Evolutionary conservation across 371 early-diverging fungal genomes (phyloP), one percentile per base, ranked within the genome.

Genomic region (Apophysomyces trapeziformis): DNA sequence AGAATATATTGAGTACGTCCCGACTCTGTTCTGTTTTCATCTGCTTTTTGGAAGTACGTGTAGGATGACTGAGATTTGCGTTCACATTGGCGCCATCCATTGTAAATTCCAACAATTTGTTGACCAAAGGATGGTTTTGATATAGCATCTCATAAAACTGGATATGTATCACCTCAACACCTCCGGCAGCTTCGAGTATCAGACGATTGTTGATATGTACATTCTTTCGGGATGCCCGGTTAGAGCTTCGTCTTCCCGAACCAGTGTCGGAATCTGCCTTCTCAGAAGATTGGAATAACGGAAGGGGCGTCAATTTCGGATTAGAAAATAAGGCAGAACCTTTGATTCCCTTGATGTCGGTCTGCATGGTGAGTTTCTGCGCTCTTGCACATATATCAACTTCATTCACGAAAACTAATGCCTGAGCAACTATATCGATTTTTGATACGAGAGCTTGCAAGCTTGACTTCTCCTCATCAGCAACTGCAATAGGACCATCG

Each of bases 1-100:
- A 84, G 63, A 90, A 78, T 1, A 88, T 61, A 43, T 85, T 87
- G 39, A 90, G 67, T 0, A 87, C 74, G 26, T 87, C 74, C 9
- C 76, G 79, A 12, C 14, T 60, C 5, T 13, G 58, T 7, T 68
- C 71, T 1, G 50, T 0, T 35, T 63, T 50, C 0, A 50, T 50
- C 78, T 57, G n/a, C 68, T 38, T 65, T 63, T 68, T 69, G 70
- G 61, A 37, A 56, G n/a, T 7, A 14, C 68, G 71, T 13, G 76
- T 47, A 7, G 71, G 64, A 21, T 74, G 75, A 13, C 76, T 74
- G 12, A 83, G 66, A 45, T 80, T 79, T 0, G 79, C 80, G 64
- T 79, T 81, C 14, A 80, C 61, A 32, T 75, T 75, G 35, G 72
- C 75, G 9, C 69, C 69, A 35, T 79, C 72, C 2, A 86, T 44